Conservation (phyloP, 148 eudicot species). For the Polygonum maritimum region DNA sequence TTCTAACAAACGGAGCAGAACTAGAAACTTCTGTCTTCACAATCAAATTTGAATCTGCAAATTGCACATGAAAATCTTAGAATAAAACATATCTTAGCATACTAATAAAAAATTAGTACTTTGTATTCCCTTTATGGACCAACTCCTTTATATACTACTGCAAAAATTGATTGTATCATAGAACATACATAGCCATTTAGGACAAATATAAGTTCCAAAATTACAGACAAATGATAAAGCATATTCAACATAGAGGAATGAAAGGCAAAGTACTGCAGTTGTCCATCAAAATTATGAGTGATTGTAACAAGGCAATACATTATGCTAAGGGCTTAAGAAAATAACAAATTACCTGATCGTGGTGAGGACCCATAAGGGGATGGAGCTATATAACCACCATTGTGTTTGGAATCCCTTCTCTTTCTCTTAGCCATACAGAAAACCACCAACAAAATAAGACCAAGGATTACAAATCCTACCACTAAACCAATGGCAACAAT, state of each 20-base stretch:
- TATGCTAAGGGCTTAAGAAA: constrained; percentile 6
- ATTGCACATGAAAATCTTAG: background rate
- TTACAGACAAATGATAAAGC: background rate
- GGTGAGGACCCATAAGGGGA: constrained; percentile 46
- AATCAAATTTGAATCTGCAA: constrained; percentile 34
- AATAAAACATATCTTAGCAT: background rate
- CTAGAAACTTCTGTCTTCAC: constrained; percentile 27
- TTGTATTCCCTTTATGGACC: background rate
- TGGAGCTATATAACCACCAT: constrained; percentile 39
- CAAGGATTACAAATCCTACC: constrained; percentile 36
- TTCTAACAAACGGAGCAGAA: constrained; percentile 28
- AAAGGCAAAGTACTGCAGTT: background rate
- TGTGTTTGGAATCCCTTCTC: constrained; percentile 27
- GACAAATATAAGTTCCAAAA: too few species aligned
- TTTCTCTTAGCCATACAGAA: constrained; percentile 37
- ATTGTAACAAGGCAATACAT: background rate
- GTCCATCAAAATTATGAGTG: background rate
- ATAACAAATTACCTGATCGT: constrained; percentile 40
- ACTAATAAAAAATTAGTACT: background rate
- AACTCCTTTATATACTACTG: background rate
- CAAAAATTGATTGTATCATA: background rate
- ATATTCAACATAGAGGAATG: background rate
- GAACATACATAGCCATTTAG: background rate
- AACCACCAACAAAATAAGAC: constrained; percentile 30
- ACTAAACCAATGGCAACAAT: constrained; percentile 34